phyloP scores from a whole-genome alignment of 2,329 filamentous ascomycete genomes.

The Diaporthe ilicicola region DNA sequence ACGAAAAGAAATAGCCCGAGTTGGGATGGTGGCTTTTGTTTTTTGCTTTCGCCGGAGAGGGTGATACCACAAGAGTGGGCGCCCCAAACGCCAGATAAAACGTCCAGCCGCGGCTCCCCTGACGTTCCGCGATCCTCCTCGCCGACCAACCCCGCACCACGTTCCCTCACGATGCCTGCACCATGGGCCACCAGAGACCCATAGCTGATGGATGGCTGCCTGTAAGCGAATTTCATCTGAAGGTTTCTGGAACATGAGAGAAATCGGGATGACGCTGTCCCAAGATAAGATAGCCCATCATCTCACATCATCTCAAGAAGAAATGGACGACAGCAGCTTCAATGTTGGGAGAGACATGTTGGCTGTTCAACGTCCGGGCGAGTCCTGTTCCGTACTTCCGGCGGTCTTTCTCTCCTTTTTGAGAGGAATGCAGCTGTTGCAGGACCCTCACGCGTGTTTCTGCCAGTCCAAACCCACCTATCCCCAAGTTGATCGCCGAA shows the following conservation, averaged over 20 bases:
- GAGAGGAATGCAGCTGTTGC: not conserved
- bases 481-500: not conserved
- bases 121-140: conserved; percentile 11
- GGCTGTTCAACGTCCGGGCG: conserved; percentile 13
- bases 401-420: conserved; percentile 4
- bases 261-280: conserved; percentile 18
- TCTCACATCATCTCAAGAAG: not conserved
- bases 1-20: not conserved
- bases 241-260: not conserved
- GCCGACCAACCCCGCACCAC: conserved; percentile 1
- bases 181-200: conserved; percentile 5
- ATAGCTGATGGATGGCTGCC: not conserved
- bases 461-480: not conserved
- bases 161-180: conserved; percentile 15
- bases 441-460: not conserved
- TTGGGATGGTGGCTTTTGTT: conserved; percentile 20
- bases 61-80: not conserved
- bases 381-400: conserved; percentile 19
- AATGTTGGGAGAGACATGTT: too few relatives aligned
- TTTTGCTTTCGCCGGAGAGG: not conserved
- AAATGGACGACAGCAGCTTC: not conserved
- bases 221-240: conserved; percentile 23
- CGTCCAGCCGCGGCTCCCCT: conserved; percentile 23
- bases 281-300: conserved; percentile 11
- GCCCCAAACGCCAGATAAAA: conserved; percentile 25